These are phyloP conservation scores for Nephelium lappaceum DNA, from an alignment of 345 rosid species.

Conservation along the genomic window DNA sequence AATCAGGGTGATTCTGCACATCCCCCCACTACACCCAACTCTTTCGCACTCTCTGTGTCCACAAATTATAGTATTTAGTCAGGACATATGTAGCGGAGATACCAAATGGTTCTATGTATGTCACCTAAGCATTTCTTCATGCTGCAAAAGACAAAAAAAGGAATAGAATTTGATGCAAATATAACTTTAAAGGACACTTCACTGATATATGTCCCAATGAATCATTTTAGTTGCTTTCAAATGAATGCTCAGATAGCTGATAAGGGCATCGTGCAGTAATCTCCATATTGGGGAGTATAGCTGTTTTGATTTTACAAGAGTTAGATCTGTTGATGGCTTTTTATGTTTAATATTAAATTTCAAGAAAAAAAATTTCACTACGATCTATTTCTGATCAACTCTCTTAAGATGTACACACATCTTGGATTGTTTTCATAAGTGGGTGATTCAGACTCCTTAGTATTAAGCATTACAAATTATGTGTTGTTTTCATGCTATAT, in stretches of 20 bases:
- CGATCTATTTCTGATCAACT: slow-evolving; percentile 5
- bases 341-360: background rate
- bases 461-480: too few relatives aligned
- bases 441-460: background rate
- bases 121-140: background rate
- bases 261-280: background rate
- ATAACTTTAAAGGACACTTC: background rate
- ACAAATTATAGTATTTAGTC: background rate
- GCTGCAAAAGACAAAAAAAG: background rate
- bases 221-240: slow-evolving; percentile 19
- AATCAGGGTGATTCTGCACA: background rate
- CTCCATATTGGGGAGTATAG: background rate
- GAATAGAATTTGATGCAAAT: background rate
- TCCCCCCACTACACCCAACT: background rate
- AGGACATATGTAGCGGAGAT: too few relatives aligned
- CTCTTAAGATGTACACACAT: background rate
- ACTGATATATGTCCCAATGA: slow-evolving; percentile 3
- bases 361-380: background rate
- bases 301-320: background rate
- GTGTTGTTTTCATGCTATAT: too few relatives aligned
- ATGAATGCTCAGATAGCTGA: slow-evolving; percentile 17
- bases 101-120: too few relatives aligned
- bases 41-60: background rate
- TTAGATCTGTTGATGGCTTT: slow-evolving; percentile 9
- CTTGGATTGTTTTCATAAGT: background rate